Evolutionary conservation across 805 yeast species (phyloP).

Genomic region (Candida sonorensis): DNA sequence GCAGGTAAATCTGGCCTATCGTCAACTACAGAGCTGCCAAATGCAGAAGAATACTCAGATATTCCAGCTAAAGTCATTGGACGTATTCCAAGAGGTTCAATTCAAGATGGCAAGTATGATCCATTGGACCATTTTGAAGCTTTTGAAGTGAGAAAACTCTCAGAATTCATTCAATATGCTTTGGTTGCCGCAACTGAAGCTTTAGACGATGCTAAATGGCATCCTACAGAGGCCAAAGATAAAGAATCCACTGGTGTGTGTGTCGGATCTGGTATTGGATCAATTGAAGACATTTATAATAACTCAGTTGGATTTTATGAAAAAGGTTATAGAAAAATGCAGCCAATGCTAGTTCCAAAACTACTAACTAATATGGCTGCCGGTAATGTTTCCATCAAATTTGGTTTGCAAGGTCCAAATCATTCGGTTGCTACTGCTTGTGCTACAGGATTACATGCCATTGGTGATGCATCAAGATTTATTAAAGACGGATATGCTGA

Average conservation of each 20-base stretch:
- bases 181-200: constrained; percentile 76
- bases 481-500: constrained; percentile 76
- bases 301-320: constrained; percentile 46
- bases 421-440: constrained; percentile 93
- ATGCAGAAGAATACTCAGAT: constrained; percentile 38
- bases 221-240: constrained; percentile 31
- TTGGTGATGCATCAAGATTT: constrained; percentile 87
- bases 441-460: constrained; percentile 90
- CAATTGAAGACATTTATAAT: constrained; percentile 64
- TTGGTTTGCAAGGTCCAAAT: constrained; percentile 75
- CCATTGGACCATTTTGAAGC: constrained; percentile 40
- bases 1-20: constrained; percentile 51
- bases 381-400: constrained; percentile 78
- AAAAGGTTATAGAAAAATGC: constrained; percentile 59
- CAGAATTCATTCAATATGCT: constrained; percentile 73
- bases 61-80: constrained; percentile 77
- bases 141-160: constrained; percentile 52
- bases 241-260: constrained; percentile 56
- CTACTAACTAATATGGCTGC: constrained; percentile 89
- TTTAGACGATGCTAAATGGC: constrained; percentile 55
- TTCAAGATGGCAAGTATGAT: constrained; percentile 44
- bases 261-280: constrained; percentile 93
- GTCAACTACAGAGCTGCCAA: constrained; percentile 40
- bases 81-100: constrained; percentile 42
- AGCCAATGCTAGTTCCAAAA: constrained; percentile 83